A percentile compares a stretch with the other conserved stretches of the same genome.
Conservation (phyloP, 2,329 filamentous ascomycete species). For the Corinectria fuckeliana region DNA sequence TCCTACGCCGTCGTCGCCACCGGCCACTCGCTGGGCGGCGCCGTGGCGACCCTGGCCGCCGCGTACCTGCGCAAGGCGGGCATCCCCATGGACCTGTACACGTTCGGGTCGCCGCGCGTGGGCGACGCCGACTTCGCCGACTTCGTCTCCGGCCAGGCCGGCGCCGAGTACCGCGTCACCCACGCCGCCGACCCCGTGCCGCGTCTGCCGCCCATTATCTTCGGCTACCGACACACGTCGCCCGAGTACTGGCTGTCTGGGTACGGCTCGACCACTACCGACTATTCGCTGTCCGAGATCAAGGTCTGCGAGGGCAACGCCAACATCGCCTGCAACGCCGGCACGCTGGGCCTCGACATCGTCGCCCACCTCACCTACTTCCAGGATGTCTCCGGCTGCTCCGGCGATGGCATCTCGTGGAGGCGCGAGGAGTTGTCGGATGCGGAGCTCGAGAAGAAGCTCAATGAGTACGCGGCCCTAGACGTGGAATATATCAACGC, state of each 20-base stretch:
- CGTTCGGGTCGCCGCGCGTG: conserved; percentile 70
- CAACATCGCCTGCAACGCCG: conserved; percentile 59
- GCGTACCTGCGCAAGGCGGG: conserved; percentile 60
- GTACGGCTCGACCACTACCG: conserved; percentile 41
- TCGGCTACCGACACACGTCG: conserved; percentile 70
- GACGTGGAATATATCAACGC: conserved; percentile 42
- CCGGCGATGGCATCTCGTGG: conserved; percentile 30
- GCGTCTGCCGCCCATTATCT: conserved; percentile 65
- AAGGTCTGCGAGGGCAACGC: conserved; percentile 55
- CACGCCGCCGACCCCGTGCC: conserved; percentile 73
- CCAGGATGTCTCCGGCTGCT: conserved; percentile 50
- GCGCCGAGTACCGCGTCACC: conserved; percentile 68
- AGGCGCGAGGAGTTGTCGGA: conserved; percentile 39
- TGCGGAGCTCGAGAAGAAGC: conserved; percentile 46
- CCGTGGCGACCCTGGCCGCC: conserved; percentile 66
- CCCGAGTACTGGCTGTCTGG: conserved; percentile 71
- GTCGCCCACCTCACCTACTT: conserved; percentile 59
- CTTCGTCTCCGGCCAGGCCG: conserved; percentile 60
- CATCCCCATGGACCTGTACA: conserved; percentile 62
- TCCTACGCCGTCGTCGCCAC: conserved; percentile 62
- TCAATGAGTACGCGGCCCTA: conserved; percentile 45
- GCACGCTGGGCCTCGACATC: conserved; percentile 52
- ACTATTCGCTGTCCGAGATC: conserved; percentile 50
- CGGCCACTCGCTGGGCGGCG: conserved; percentile 73
- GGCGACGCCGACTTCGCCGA: conserved; percentile 62